These are phyloP conservation scores for Globisporangium abappressorium DNA, from an alignment of 352 stramenopile genomes.

Conservation along the genomic window DNA sequence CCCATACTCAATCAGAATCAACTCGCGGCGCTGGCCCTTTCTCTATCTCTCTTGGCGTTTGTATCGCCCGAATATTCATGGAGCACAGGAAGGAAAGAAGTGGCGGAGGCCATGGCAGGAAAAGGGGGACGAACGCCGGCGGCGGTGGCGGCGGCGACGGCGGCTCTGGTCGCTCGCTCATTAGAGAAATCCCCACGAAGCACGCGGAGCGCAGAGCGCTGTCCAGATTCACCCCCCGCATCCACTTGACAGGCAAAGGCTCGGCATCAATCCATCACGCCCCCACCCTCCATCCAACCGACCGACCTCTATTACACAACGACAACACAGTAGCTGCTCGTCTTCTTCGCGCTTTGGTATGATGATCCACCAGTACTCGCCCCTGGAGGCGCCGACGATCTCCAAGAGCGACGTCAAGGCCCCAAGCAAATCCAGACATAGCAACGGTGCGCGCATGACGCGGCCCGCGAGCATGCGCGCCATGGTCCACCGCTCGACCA, in stretches of 20 bases:
- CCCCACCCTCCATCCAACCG: neutral
- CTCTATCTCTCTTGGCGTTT: conserved; percentile 5
- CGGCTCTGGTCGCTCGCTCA: neutral
- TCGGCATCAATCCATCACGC: neutral
- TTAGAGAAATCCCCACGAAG: conserved; percentile 13
- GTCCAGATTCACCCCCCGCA: neutral
- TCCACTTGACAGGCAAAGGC: neutral
- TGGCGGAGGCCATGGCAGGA: neutral
- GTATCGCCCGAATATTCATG: conserved; percentile 10
- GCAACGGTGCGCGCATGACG: neutral
- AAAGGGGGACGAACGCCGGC: neutral
- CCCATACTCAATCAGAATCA: conserved; percentile 11
- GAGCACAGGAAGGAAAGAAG: neutral
- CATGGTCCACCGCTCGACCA: conserved; percentile 14
- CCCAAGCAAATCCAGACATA: neutral
- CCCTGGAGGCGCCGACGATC: conserved; percentile 6
- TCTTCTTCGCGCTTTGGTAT: conserved; percentile 6
- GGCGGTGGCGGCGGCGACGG: neutral
- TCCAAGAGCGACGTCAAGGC: conserved; percentile 8
- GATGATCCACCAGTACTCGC: conserved; percentile 21
- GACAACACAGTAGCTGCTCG: neutral
- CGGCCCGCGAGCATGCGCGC: conserved; percentile 13
- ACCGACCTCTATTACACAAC: neutral
- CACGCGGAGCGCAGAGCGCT: conserved; percentile 8
- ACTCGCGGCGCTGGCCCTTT: conserved; percentile 8